Percentiles rank a stretch among this genome's conserved stretches.
phyloP scores from a whole-genome alignment of 257 asterid species.

The Nicotiana benthamiana region DNA sequence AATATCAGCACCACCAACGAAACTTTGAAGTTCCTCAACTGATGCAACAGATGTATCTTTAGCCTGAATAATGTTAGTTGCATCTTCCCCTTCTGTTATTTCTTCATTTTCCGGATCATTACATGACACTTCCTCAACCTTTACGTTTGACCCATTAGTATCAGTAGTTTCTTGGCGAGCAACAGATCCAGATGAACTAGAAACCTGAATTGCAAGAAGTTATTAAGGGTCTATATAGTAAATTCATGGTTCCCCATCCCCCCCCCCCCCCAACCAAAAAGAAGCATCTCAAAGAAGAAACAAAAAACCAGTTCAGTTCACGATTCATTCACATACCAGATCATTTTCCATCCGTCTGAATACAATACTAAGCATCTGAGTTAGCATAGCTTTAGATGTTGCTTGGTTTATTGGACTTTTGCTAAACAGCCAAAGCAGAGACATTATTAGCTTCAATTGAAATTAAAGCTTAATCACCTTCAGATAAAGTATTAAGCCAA shows the following conservation, averaged over 20 bases:
- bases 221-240: slow-evolving; percentile 7
- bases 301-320: neutral
- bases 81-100: slow-evolving; percentile 35
- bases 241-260: neutral
- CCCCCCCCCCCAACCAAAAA: too few relatives aligned
- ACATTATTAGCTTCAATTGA: slow-evolving; percentile 20
- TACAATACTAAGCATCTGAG: slow-evolving; percentile 88
- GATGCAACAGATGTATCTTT: slow-evolving; percentile 48
- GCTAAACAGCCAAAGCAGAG: slow-evolving; percentile 43
- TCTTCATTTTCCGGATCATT: slow-evolving; percentile 49
- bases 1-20: slow-evolving; percentile 83
- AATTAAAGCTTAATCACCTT: slow-evolving; percentile 16
- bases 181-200: slow-evolving; percentile 36
- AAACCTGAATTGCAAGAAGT: slow-evolving; percentile 40
- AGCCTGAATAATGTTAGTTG: slow-evolving; percentile 32
- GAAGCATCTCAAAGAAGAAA: neutral
- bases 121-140: slow-evolving; percentile 44
- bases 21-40: slow-evolving; percentile 73
- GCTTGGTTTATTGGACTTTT: slow-evolving; percentile 98
- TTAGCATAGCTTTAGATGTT: slow-evolving; percentile 92
- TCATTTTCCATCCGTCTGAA: slow-evolving; percentile 87
- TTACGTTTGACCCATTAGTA: slow-evolving; percentile 35
- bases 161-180: slow-evolving; percentile 33
- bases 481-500: slow-evolving; percentile 8
- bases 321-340: slow-evolving; percentile 40